Conservation (phyloP, 176 grass and related monocot genomes). For the Lolium rigidum region DNA sequence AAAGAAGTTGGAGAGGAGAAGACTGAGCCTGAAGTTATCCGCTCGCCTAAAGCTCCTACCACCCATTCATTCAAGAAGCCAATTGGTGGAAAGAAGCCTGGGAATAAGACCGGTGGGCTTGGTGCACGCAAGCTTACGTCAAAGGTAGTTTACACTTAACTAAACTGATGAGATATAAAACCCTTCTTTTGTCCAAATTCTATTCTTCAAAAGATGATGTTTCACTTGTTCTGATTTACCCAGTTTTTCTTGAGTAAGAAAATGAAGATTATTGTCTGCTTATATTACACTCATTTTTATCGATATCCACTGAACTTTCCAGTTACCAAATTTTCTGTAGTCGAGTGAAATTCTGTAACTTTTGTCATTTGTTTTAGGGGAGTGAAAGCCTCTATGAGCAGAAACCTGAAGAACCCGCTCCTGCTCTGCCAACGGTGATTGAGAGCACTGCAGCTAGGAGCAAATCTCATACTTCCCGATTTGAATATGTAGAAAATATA, state of each 20-base stretch:
- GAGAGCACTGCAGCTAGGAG: constrained; percentile 46
- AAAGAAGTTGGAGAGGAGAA: constrained; percentile 56
- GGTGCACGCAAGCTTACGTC: constrained; percentile 88
- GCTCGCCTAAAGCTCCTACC: constrained; percentile 70
- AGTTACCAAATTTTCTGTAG: neutral
- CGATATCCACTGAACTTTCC: constrained; percentile 30
- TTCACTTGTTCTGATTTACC: neutral
- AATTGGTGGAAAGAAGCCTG: constrained; percentile 78
- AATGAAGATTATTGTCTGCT: neutral
- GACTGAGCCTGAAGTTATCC: constrained; percentile 63
- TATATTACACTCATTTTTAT: constrained; percentile 1
- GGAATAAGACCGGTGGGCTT: constrained; percentile 84
- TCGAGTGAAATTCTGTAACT: constrained; percentile 4
- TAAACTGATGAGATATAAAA: constrained; percentile 4
- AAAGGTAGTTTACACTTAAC: constrained; percentile 60
- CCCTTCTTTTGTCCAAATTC: neutral
- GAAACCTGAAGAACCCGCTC: constrained; percentile 87
- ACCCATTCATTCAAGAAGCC: constrained; percentile 82
- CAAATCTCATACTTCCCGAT: constrained; percentile 73
- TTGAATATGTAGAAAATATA: constrained; percentile 82
- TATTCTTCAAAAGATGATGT: neutral
- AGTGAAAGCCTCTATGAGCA: constrained; percentile 96
- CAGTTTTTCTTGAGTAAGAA: neutral
- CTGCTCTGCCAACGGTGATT: constrained; percentile 47
- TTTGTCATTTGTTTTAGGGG: constrained; percentile 52